A percentile compares a stretch with the other conserved stretches of the same genome.
These are phyloP conservation scores for Sporisorium scitamineum DNA, from an alignment of 1,284 basidiomycete genomes.

Conservation along the genomic window DNA sequence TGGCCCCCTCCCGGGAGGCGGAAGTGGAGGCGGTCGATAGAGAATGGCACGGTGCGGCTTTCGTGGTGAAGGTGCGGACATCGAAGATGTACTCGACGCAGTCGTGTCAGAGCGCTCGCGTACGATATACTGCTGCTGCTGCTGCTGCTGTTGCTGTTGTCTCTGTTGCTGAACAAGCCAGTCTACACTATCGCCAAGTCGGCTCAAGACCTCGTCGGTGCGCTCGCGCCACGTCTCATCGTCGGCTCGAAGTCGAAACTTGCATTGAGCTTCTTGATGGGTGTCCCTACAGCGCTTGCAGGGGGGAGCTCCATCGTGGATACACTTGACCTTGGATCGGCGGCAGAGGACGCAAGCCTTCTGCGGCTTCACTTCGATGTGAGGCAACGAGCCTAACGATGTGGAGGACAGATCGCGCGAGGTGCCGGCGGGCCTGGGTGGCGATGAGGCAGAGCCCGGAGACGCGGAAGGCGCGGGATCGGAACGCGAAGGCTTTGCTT, in stretches of 20 bases:
- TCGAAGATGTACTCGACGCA: constrained; percentile 23
- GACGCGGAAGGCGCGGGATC: constrained; percentile 25
- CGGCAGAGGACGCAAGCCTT: constrained; percentile 60
- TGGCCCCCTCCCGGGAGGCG: background rate
- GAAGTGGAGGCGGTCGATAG: constrained; percentile 21
- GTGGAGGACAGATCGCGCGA: constrained; percentile 19
- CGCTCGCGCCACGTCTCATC: constrained; percentile 60
- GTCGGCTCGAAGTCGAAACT: constrained; percentile 59
- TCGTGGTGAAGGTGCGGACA: constrained; percentile 24
- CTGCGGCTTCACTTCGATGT: constrained; percentile 56
- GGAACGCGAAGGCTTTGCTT: constrained; percentile 14
- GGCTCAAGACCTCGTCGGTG: constrained; percentile 55
- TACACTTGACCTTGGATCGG: constrained; percentile 60
- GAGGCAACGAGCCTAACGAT: constrained; percentile 27
- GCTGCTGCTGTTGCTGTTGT: constrained; percentile 13
- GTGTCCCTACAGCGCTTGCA: constrained; percentile 58
- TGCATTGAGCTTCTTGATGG: constrained; percentile 58
- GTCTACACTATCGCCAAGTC: constrained; percentile 52
- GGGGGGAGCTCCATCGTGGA: constrained; percentile 59
- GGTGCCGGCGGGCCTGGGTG: constrained; percentile 10
- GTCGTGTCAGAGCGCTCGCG: constrained; percentile 21
- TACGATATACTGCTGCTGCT: constrained; percentile 5
- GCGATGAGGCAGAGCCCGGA: constrained; percentile 30
- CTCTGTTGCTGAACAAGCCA: constrained; percentile 46
- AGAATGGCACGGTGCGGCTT: constrained; percentile 17